Percentiles rank a stretch among this genome's conserved stretches.
These are phyloP conservation scores for Adansonia digitata DNA, from an alignment of 345 rosid species.

Conservation along the genomic window DNA sequence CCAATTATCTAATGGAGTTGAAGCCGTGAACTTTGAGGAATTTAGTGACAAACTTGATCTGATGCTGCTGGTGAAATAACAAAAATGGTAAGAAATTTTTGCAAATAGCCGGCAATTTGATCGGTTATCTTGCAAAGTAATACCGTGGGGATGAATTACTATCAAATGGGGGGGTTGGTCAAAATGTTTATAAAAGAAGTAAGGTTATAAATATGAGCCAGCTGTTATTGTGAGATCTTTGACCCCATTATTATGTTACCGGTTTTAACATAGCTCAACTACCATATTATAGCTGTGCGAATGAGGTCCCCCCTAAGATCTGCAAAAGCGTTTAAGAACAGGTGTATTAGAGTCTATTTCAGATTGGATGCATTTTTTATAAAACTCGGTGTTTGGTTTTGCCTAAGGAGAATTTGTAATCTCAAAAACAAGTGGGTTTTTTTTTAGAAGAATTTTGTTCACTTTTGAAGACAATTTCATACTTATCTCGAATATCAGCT, in stretches of 20 bases:
- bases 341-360: too few relatives aligned
- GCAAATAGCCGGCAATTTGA: background rate
- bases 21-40: background rate
- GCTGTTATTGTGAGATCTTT: background rate
- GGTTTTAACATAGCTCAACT: background rate
- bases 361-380: too few relatives aligned
- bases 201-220: conserved; percentile 4
- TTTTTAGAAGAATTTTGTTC: too few relatives aligned
- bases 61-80: background rate
- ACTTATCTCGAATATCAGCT: too few relatives aligned
- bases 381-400: too few relatives aligned
- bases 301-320: background rate
- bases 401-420: too few relatives aligned
- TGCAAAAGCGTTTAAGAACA: background rate
- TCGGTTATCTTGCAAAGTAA: background rate
- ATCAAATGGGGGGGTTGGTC: background rate
- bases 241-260: background rate
- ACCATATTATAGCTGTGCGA: background rate
- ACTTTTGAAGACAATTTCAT: too few relatives aligned
- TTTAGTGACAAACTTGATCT: background rate
- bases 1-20: background rate
- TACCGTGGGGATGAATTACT: background rate
- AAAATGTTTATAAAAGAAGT: background rate
- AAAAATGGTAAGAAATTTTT: background rate
- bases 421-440: too few relatives aligned